A percentile compares a stretch with the other conserved stretches of the same genome.
These are phyloP conservation scores for Geosmithia morbida DNA, from an alignment of 2,329 filamentous ascomycete species.

Conservation along the genomic window DNA sequence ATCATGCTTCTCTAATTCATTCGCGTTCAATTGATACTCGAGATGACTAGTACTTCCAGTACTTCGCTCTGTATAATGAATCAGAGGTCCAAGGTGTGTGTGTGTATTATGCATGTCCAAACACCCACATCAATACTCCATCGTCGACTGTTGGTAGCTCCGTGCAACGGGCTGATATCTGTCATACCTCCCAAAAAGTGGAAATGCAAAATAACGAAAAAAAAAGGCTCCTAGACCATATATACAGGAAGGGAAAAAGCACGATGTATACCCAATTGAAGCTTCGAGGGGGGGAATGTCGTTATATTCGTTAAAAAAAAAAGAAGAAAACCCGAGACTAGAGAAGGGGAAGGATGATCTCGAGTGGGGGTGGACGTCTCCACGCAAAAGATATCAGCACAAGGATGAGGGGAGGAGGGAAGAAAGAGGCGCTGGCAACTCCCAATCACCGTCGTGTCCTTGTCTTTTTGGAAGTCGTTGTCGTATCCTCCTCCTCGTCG, in stretches of 20 bases:
- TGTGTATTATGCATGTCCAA: too few species aligned
- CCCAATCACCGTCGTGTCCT: conserved; percentile 30
- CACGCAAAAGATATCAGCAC: too few species aligned
- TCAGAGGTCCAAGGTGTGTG: too few species aligned
- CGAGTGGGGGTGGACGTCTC: not conserved
- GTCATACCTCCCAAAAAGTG: not conserved
- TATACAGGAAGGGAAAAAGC: not conserved
- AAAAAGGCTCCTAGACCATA: not conserved
- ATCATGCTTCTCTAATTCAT: too few species aligned
- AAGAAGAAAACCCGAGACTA: not conserved
- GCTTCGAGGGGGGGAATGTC: not conserved
- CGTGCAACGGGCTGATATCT: not conserved
- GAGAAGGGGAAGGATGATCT: too few species aligned
- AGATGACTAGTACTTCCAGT: too few species aligned
- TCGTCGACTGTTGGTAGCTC: too few species aligned
- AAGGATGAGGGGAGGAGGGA: not conserved
- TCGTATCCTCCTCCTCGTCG: conserved; percentile 63
- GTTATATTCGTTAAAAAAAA: not conserved
- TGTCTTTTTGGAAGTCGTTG: conserved; percentile 45
- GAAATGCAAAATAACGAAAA: too few species aligned
- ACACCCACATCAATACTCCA: too few species aligned
- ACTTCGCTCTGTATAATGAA: too few species aligned
- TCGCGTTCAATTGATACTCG: too few species aligned
- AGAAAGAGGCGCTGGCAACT: too few species aligned
- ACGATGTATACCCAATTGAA: not conserved